Percentiles rank a stretch among this genome's conserved stretches.
Evolutionary conservation across 1,139 yeast species (phyloP).

Genomic region (Geotrichum restrictum): DNA sequence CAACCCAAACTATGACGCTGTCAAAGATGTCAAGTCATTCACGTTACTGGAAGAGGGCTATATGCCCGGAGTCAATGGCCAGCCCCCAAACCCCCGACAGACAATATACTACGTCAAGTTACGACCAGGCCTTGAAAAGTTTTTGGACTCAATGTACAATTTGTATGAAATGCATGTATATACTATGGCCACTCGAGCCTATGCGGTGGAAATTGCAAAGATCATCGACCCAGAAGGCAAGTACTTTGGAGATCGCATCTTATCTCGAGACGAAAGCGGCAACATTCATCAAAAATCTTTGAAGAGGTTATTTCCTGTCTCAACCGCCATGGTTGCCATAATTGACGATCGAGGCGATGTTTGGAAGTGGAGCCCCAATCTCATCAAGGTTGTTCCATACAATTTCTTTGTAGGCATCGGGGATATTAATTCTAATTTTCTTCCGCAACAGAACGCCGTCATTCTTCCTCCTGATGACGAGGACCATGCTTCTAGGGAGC

Average conservation of each 20-base stretch:
- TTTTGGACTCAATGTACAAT: slow-evolving; percentile 58
- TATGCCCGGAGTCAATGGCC: slow-evolving; percentile 39
- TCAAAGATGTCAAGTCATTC: slow-evolving; percentile 76
- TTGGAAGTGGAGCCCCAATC: slow-evolving; percentile 95
- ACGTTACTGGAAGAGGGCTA: slow-evolving; percentile 71
- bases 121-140: slow-evolving; percentile 79
- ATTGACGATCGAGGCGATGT: slow-evolving; percentile 98
- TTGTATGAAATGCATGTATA: slow-evolving; percentile 88
- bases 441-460: slow-evolving; percentile 72
- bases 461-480: slow-evolving; percentile 22
- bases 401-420: slow-evolving; percentile 97
- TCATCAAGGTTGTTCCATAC: slow-evolving; percentile 89
- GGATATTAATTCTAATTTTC: slow-evolving; percentile 87
- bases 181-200: slow-evolving; percentile 97
- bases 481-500: neutral
- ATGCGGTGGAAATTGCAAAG: slow-evolving; percentile 84
- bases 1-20: slow-evolving; percentile 79
- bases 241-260: slow-evolving; percentile 84
- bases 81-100: slow-evolving; percentile 21
- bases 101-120: slow-evolving; percentile 72
- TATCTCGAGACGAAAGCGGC: slow-evolving; percentile 94
- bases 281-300: slow-evolving; percentile 84
- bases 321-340: slow-evolving; percentile 92
- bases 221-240: slow-evolving; percentile 87
- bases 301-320: slow-evolving; percentile 87